These are phyloP conservation scores for Cornus kousa DNA, from an alignment of 148 eudicot genomes.

Conservation along the genomic window DNA sequence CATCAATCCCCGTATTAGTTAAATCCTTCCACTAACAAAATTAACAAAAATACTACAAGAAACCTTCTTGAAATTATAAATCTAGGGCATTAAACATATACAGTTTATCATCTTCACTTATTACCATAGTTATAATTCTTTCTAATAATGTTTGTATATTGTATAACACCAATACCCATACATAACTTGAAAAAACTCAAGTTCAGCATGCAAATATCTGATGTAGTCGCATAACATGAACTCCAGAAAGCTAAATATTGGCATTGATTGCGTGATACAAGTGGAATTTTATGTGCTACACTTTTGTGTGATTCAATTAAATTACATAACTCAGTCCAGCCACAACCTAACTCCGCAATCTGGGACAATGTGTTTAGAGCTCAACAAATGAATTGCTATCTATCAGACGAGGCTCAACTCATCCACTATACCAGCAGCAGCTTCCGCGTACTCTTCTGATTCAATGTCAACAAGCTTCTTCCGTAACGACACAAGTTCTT, in stretches of 20 bases:
- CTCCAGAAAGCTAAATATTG: not conserved
- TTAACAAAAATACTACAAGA: too few species aligned
- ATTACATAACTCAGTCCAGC: not conserved
- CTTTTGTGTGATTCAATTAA: slow-evolving; percentile 6
- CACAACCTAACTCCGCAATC: slow-evolving; percentile 8
- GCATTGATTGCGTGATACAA: slow-evolving; percentile 8
- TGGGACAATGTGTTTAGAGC: not conserved
- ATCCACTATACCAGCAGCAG: slow-evolving; percentile 25
- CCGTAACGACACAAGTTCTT: slow-evolving; percentile 56
- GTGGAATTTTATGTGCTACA: not conserved
- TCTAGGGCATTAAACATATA: too few species aligned
- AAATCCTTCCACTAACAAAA: too few species aligned
- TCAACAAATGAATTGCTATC: not conserved
- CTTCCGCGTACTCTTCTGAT: slow-evolving; percentile 28
- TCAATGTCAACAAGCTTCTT: slow-evolving; percentile 43
- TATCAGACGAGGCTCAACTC: slow-evolving; percentile 56
- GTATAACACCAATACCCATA: too few species aligned
- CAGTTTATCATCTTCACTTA: too few species aligned
- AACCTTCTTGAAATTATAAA: too few species aligned
- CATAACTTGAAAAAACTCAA: too few species aligned
- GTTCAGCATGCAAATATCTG: too few species aligned
- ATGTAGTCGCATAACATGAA: not conserved
- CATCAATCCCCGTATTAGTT: too few species aligned
- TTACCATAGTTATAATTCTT: too few species aligned
- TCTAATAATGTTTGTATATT: too few species aligned